Evolutionary conservation across 768 basidiomycete species (phyloP).

Genomic region (Tricholoma flavovirens): DNA sequence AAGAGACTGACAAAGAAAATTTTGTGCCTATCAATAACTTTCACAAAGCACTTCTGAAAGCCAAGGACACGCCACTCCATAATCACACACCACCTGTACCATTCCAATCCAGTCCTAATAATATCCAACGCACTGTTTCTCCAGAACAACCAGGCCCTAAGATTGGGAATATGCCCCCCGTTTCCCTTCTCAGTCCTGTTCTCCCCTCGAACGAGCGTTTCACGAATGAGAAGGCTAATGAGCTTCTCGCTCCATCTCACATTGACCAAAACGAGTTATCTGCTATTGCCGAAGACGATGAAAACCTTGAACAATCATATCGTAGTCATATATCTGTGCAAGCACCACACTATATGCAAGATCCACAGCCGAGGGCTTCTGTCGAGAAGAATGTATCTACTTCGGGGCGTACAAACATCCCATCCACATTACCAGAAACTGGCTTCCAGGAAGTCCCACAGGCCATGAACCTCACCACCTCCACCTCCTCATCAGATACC

Average conservation of each 20-base stretch:
- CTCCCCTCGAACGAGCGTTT: neutral
- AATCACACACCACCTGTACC: neutral
- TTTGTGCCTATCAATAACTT: constrained; percentile 38
- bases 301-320: constrained; percentile 36
- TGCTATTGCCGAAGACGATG: constrained; percentile 69
- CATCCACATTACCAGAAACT: neutral
- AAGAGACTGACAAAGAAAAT: constrained; percentile 33
- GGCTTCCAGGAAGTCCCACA: constrained; percentile 5
- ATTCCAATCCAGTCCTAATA: neutral
- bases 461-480: constrained; percentile 13
- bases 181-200: neutral
- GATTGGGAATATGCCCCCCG: neutral
- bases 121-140: neutral
- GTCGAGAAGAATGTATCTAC: neutral
- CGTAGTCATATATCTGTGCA: constrained; percentile 17
- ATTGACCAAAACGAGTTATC: constrained; percentile 47
- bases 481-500: constrained; percentile 29
- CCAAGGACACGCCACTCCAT: constrained; percentile 14
- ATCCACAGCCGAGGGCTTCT: neutral
- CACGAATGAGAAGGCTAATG: neutral
- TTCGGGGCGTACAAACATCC: too few species aligned
- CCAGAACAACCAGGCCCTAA: neutral
- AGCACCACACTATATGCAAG: neutral
- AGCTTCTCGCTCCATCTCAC: constrained; percentile 6
- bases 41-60: constrained; percentile 38